These are phyloP conservation scores for Wickerhamomyces hampshirensis DNA, from an alignment of 805 yeast species.

Conservation along the genomic window DNA sequence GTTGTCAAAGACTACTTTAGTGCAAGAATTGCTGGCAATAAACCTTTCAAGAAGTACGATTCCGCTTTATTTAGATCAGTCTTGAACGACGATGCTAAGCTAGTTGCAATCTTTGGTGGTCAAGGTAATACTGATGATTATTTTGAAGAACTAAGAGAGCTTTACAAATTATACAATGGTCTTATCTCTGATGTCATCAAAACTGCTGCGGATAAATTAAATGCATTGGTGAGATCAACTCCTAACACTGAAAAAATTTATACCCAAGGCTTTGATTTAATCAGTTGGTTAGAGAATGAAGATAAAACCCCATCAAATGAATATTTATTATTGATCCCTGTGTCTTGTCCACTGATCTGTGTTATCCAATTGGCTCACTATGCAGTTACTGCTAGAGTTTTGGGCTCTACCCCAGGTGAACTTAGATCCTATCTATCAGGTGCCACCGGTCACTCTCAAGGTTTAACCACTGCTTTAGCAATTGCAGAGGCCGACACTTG, in stretches of 20 bases:
- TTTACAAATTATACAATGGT: conserved; percentile 72
- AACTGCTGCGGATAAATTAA: conserved; percentile 64
- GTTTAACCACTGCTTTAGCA: conserved; percentile 89
- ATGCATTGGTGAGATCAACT: conserved; percentile 61
- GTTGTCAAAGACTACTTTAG: conserved; percentile 76
- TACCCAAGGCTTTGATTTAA: conserved; percentile 88
- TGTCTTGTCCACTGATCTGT: conserved; percentile 96
- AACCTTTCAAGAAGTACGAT: conserved; percentile 44
- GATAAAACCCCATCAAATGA: conserved; percentile 86
- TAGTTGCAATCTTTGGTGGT: conserved; percentile 93
- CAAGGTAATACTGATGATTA: conserved; percentile 98
- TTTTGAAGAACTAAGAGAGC: conserved; percentile 90
- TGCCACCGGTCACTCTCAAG: conserved; percentile 88
- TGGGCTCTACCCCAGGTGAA: conserved; percentile 89
- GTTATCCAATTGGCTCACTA: conserved; percentile 93
- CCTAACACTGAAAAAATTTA: conserved; percentile 80
- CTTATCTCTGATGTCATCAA: conserved; percentile 67
- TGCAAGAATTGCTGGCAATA: conserved; percentile 46
- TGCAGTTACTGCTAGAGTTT: conserved; percentile 77
- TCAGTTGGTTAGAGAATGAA: conserved; percentile 82
- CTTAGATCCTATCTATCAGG: conserved; percentile 64
- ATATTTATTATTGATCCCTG: conserved; percentile 85
- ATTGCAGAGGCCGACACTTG: conserved; percentile 79
- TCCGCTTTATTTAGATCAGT: conserved; percentile 64
- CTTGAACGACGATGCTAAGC: conserved; percentile 49